Percentiles rank a stretch among this genome's conserved stretches.
These are phyloP conservation scores for Curvularia sp. DNA, from an alignment of 2,329 filamentous ascomycete genomes.

Conservation along the genomic window DNA sequence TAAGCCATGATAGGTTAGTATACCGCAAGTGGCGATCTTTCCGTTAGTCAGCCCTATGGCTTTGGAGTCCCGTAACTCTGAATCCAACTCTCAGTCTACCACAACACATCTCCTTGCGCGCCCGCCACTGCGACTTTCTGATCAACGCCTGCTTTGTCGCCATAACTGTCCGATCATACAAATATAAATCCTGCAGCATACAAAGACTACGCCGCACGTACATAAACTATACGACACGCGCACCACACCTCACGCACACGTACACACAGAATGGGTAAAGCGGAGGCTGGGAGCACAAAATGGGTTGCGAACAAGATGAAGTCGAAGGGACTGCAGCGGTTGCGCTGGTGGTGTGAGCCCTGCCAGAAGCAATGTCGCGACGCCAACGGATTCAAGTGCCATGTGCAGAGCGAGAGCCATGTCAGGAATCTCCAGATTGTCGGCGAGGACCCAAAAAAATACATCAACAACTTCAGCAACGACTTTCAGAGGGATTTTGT, in stretches of 20 bases:
- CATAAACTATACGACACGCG: background rate
- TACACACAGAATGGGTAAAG: slow-evolving; percentile 74
- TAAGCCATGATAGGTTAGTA: background rate
- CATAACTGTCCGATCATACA: background rate
- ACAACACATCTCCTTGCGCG: slow-evolving; percentile 1
- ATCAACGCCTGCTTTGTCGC: background rate
- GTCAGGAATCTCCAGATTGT: slow-evolving; percentile 79
- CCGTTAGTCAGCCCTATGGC: slow-evolving; percentile 15
- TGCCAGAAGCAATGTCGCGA: slow-evolving; percentile 81
- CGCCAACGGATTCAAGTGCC: slow-evolving; percentile 75
- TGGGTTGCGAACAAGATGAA: slow-evolving; percentile 91
- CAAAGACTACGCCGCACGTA: background rate
- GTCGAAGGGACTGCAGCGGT: slow-evolving; percentile 64
- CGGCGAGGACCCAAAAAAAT: slow-evolving; percentile 84
- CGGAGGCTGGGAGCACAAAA: slow-evolving; percentile 92
- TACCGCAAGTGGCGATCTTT: slow-evolving; percentile 16
- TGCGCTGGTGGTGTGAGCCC: slow-evolving; percentile 88
- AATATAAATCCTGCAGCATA: slow-evolving; percentile 2
- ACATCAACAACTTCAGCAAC: slow-evolving; percentile 80
- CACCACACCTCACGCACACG: background rate
- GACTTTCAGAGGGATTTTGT: slow-evolving; percentile 85
- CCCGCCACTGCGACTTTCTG: background rate
- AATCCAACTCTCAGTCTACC: background rate
- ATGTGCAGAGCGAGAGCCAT: slow-evolving; percentile 83
- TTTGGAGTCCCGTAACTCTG: slow-evolving; percentile 6